Evolutionary conservation across 768 basidiomycete species (phyloP).

Genomic region (Gymnopilus junonius): DNA sequence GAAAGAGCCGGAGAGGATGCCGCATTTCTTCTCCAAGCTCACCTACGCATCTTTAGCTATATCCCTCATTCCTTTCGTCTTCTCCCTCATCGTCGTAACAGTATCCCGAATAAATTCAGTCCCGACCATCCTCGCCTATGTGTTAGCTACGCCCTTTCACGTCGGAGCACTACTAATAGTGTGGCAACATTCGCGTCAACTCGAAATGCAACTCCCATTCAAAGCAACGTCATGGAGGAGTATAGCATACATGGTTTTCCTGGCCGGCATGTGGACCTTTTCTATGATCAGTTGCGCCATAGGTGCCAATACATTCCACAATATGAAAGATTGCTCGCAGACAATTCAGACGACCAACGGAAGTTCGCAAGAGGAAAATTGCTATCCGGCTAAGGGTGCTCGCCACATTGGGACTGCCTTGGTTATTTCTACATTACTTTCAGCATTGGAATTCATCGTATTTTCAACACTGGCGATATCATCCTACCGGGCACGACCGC

Average conservation of each 20-base stretch:
- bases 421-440: slow-evolving; percentile 5
- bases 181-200: slow-evolving; percentile 16
- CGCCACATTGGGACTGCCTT: background rate
- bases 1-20: slow-evolving; percentile 7
- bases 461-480: background rate
- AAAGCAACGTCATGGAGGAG: slow-evolving; percentile 4
- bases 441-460: slow-evolving; percentile 5
- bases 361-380: background rate
- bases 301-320: background rate
- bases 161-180: slow-evolving; percentile 14
- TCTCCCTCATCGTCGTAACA: slow-evolving; percentile 14
- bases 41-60: slow-evolving; percentile 14
- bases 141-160: slow-evolving; percentile 18
- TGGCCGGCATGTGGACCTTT: slow-evolving; percentile 3
- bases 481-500: slow-evolving; percentile 9
- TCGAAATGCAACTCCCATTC: slow-evolving; percentile 16
- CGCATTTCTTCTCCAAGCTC: slow-evolving; percentile 13
- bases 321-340: background rate
- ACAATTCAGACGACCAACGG: background rate
- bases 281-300: slow-evolving; percentile 10
- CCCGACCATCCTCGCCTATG: slow-evolving; percentile 16
- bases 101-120: slow-evolving; percentile 11
- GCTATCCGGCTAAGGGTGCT: background rate
- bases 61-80: slow-evolving; percentile 14
- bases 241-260: slow-evolving; percentile 8